These are phyloP conservation scores for Lodderomyces parapsilosis DNA, from an alignment of 1,139 yeast genomes.

Conservation along the genomic window DNA sequence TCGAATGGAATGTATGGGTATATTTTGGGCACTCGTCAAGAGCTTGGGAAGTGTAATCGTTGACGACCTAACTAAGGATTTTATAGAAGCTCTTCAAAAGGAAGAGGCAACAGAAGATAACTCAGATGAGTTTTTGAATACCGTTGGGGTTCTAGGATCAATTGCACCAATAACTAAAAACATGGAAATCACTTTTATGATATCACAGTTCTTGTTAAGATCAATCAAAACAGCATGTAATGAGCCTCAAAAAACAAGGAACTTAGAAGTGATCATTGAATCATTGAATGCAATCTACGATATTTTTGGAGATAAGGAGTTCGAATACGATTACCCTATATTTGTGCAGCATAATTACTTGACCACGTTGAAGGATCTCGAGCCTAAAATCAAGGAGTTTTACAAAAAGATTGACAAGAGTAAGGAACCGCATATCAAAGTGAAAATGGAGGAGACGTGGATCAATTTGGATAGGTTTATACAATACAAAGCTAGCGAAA, in stretches of 20 bases:
- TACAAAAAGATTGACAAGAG: constrained; percentile 70
- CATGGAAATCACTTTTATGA: constrained; percentile 41
- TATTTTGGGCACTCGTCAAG: constrained; percentile 60
- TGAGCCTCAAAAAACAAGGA: constrained; percentile 19
- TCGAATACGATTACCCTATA: constrained; percentile 63
- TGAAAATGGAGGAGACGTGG: constrained; percentile 67
- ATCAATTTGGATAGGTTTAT: constrained; percentile 72
- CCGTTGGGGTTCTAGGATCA: constrained; percentile 54
- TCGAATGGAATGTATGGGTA: constrained; percentile 52
- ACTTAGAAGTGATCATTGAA: constrained; percentile 51
- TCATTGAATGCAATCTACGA: constrained; percentile 69
- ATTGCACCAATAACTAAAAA: constrained; percentile 52
- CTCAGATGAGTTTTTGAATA: constrained; percentile 26
- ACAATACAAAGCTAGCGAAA: constrained; percentile 55
- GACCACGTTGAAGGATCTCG: constrained; percentile 37
- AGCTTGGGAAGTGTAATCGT: constrained; percentile 37
- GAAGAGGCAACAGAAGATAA: constrained; percentile 18
- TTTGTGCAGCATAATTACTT: constrained; percentile 61
- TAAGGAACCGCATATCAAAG: constrained; percentile 54
- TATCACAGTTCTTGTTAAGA: constrained; percentile 47
- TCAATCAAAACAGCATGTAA: constrained; percentile 22
- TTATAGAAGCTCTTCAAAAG: constrained; percentile 25
- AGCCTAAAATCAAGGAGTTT: constrained; percentile 52
- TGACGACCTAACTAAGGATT: constrained; percentile 18
- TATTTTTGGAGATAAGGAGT: constrained; percentile 73